Evolutionary conservation across 371 early-diverging fungal genomes (phyloP), one percentile per base, ranked within the genome.

Genomic region (Mortierella sp.): DNA sequence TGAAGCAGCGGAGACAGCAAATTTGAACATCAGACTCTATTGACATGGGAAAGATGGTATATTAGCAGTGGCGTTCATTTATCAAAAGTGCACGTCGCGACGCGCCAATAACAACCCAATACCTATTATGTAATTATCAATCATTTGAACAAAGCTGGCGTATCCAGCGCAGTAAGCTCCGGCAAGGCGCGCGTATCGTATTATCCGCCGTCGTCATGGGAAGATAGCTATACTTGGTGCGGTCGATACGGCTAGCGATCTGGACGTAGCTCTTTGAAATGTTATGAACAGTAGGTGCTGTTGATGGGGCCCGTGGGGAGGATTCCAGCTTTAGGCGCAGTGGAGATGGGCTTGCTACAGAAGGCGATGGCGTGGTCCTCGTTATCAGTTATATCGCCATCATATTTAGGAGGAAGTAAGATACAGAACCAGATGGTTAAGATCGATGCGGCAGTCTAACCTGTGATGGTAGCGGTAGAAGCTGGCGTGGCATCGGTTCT

Each of bases 1-100:
- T 84, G 72, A 88, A 89, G 70, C 87, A 87, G 67, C 89, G 87
- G 65, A 89, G 85, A 72, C 89, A 89, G 61, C 83, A 89, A 23
- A 82, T 85, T 35, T 82, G 70, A 4, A 66, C 73, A 53, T 85
- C 64, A 61, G 89, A 88, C 68, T 89, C 89, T 53, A 84, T 77
- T 49, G n/a, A 49, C 4, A n/a, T 17, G 23, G 19, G 12, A 58
- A 58, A 19, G 13, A 19, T n/a, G 37, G 0, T 17, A 58, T 28
- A 9, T 55, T 55, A 28, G 56, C 56, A 15, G n/a, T n/a, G n/a
- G n/a, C n/a, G n/a, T n/a, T n/a, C n/a, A n/a, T n/a, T n/a, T n/a
- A n/a, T n/a, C n/a, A n/a, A n/a, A n/a, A n/a, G n/a, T n/a, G n/a
- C 32, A 26, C 10, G 10, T 31, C 17, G 5, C 12, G 31, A 55